Percentiles rank a stretch among this genome's conserved stretches.
phyloP scores from a whole-genome alignment of 176 grass and related monocot genomes.

The Elymus sibiricus region DNA sequence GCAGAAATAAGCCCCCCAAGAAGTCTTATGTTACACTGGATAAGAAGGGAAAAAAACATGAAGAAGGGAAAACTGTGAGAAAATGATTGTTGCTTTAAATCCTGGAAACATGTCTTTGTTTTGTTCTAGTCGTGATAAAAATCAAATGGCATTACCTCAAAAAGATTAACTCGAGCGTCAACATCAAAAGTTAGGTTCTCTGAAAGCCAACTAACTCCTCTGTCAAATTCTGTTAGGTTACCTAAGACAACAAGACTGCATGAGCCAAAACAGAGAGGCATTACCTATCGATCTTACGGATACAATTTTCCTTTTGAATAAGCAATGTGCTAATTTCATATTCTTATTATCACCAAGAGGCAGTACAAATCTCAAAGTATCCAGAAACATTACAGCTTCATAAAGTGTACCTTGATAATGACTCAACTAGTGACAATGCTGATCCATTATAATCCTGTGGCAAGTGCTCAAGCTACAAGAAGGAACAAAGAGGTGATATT shows the following conservation, averaged over 20 bases:
- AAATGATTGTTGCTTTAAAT: conserved; percentile 22
- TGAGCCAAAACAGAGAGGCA: conserved; percentile 79
- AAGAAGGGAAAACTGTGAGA: background rate
- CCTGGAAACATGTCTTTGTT: conserved; percentile 7
- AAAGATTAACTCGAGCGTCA: conserved; percentile 89
- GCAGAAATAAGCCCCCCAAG: conserved; percentile 98
- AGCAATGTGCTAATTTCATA: background rate
- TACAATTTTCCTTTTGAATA: background rate
- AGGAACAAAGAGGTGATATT: conserved; percentile 22
- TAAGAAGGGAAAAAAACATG: conserved; percentile 21
- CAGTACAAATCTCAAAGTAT: conserved; percentile 2
- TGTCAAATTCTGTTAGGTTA: conserved; percentile 93
- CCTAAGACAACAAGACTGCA: conserved; percentile 99
- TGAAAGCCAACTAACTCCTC: conserved; percentile 86
- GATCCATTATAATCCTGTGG: conserved; percentile 89
- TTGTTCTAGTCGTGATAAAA: background rate
- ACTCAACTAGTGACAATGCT: conserved; percentile 79
- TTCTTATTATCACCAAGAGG: background rate
- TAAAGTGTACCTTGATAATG: conserved; percentile 85
- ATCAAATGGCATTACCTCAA: conserved; percentile 62
- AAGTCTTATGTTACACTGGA: conserved; percentile 97
- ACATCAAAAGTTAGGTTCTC: conserved; percentile 91
- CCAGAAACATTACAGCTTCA: conserved; percentile 18
- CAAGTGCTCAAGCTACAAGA: conserved; percentile 80
- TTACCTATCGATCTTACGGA: conserved; percentile 54